phyloP scores from a whole-genome alignment of 2,329 filamentous ascomycete genomes.

The Davidsoniella australis region DNA sequence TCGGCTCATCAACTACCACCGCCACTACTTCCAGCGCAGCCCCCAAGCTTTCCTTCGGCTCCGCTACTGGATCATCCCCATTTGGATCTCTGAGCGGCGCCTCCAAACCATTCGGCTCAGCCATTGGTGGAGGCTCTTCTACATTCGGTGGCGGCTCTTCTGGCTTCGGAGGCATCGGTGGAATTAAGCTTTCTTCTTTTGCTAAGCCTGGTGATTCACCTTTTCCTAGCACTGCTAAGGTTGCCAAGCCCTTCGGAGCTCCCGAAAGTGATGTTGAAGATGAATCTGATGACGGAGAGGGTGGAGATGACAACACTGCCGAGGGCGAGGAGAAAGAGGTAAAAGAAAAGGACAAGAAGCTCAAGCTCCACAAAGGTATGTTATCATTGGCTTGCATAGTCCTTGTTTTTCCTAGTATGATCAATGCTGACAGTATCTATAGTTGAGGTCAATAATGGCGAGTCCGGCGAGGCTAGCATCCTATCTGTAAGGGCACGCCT shows the following conservation, averaged over 20 bases:
- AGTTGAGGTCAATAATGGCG: slow-evolving; percentile 68
- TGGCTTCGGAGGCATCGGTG: slow-evolving; percentile 49
- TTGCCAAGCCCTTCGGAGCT: slow-evolving; percentile 60
- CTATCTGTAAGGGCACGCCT: slow-evolving; percentile 68
- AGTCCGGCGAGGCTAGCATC: slow-evolving; percentile 63
- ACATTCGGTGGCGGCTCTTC: slow-evolving; percentile 28
- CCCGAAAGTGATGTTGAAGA: slow-evolving; percentile 48
- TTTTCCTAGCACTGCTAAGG: slow-evolving; percentile 31
- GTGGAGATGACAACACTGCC: slow-evolving; percentile 26
- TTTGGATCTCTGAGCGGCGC: slow-evolving; percentile 24
- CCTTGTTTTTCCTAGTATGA: not conserved
- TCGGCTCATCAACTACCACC: slow-evolving; percentile 14
- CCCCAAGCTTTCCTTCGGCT: slow-evolving; percentile 34
- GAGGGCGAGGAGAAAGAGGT: slow-evolving; percentile 36
- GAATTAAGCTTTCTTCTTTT: slow-evolving; percentile 28
- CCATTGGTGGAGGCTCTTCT: slow-evolving; percentile 19
- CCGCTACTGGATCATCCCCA: slow-evolving; percentile 25
- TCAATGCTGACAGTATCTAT: slow-evolving; percentile 5
- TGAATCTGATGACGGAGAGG: slow-evolving; percentile 24
- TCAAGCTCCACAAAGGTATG: slow-evolving; percentile 54
- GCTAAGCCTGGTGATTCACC: slow-evolving; percentile 40
- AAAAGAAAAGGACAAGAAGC: slow-evolving; percentile 40
- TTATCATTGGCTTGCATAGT: slow-evolving; percentile 9
- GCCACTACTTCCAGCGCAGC: slow-evolving; percentile 13
- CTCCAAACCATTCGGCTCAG: slow-evolving; percentile 29